Percentiles rank a stretch among this genome's conserved stretches.
These are phyloP conservation scores for Kazachstania bromeliacearum DNA, from an alignment of 805 yeast genomes.

Conservation along the genomic window DNA sequence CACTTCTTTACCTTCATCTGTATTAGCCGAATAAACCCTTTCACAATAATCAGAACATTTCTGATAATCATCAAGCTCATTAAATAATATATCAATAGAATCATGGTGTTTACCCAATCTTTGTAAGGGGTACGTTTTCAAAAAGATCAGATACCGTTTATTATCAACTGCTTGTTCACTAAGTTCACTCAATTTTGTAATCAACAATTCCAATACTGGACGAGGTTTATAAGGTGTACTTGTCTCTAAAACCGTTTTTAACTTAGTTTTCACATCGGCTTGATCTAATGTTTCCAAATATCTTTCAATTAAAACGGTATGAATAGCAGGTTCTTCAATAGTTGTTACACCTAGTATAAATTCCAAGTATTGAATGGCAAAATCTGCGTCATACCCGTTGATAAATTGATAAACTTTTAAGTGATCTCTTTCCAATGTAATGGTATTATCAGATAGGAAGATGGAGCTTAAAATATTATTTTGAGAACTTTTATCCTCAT, in stretches of 20 bases:
- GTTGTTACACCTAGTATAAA: slow-evolving; percentile 34
- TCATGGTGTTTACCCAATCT: slow-evolving; percentile 52
- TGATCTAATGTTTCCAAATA: slow-evolving; percentile 32
- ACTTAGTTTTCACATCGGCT: slow-evolving; percentile 20
- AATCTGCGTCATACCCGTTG: slow-evolving; percentile 16
- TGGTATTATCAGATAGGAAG: slow-evolving; percentile 57
- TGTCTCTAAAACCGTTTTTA: slow-evolving; percentile 30
- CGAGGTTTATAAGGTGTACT: slow-evolving; percentile 34
- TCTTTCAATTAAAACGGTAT: slow-evolving; percentile 36
- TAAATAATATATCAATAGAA: slow-evolving; percentile 52
- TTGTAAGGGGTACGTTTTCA: slow-evolving; percentile 47
- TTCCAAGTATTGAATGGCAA: slow-evolving; percentile 43
- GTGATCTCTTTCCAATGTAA: slow-evolving; percentile 50
- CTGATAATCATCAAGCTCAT: slow-evolving; percentile 45
- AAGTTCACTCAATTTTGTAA: slow-evolving; percentile 1
- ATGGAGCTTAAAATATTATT: slow-evolving; percentile 35
- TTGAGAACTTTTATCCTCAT: slow-evolving; percentile 5
- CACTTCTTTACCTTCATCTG: slow-evolving; percentile 33
- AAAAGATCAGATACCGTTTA: slow-evolving; percentile 7
- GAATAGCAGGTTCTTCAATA: slow-evolving; percentile 32
- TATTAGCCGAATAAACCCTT: slow-evolving; percentile 34
- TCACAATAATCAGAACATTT: slow-evolving; percentile 57
- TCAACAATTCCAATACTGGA: slow-evolving; percentile 23
- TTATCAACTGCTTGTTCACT: slow-evolving; percentile 1
- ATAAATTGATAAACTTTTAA: slow-evolving; percentile 45